A percentile compares a stretch with the other conserved stretches of the same genome.
Conservation (phyloP, 1,284 basidiomycete genomes). For the Sporisorium reilianum region DNA sequence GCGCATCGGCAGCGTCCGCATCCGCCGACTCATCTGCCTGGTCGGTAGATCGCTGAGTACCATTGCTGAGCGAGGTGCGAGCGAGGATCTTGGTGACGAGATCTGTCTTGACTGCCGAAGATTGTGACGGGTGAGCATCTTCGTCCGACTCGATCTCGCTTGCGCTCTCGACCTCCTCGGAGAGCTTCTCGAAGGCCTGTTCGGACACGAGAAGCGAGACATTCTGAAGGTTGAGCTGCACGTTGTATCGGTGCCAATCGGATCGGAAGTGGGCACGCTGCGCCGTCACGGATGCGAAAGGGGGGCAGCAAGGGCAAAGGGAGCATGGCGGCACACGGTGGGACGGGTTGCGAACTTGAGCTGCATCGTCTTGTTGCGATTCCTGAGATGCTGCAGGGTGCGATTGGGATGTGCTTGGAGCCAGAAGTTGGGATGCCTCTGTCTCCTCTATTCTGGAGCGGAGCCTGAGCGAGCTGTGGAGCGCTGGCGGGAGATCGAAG, state of each 20-base stretch:
- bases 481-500: constrained; percentile 46
- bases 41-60: not conserved
- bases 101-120: constrained; percentile 37
- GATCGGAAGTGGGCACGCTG: constrained; percentile 90
- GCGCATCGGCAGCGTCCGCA: constrained; percentile 72
- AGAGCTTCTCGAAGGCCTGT: constrained; percentile 47
- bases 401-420: not conserved
- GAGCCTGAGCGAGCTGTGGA: constrained; percentile 39
- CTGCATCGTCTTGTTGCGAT: constrained; percentile 6
- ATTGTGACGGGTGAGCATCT: constrained; percentile 18
- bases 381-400: constrained; percentile 13
- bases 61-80: constrained; percentile 34
- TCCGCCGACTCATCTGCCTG: constrained; percentile 25
- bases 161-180: constrained; percentile 48
- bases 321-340: constrained; percentile 54
- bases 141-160: constrained; percentile 49
- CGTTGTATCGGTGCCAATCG: constrained; percentile 98
- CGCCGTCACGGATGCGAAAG: constrained; percentile 81
- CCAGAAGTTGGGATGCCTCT: constrained; percentile 35
- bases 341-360: constrained; percentile 19
- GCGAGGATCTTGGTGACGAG: constrained; percentile 53
- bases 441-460: constrained; percentile 35
- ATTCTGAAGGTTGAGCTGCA: constrained; percentile 73
- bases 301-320: constrained; percentile 70
- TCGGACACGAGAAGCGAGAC: constrained; percentile 29